Base-by-base conservation (phyloP, 768 basidiomycete genomes). In the Tricholoma flavovirens region DNA sequence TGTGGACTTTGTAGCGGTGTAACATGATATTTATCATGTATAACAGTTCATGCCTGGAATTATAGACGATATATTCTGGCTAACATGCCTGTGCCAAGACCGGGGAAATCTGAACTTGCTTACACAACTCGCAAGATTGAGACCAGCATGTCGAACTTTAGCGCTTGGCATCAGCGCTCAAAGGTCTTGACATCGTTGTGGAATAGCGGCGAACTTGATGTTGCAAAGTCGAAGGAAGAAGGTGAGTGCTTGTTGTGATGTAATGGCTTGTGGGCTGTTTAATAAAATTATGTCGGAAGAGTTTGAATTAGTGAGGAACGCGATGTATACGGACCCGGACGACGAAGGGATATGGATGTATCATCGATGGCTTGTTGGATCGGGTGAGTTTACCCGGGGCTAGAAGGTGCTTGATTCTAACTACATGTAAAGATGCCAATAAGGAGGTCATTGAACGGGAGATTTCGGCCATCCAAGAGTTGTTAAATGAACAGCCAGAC, bases 321-420 rank as follows among this genome's bases (percentile, higher is more conserved):
- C 96, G 1, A 83, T 98, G 75, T 99, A 94, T 71, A 97, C 95
- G 0, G 95, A 98, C 65, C 97, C 97, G 3, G 83, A 85, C 45
- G 96, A 98, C 69, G 96, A 98, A 69, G 93, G 92, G 58, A 93
- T 91, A 0, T 99, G 97, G 97, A 83, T 99, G 56, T 99, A 98
- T 69, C 97, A 98, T 65, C 83, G 94, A n/a, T 98, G 96, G 94
- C 78, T 99, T 2, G 81, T 98, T 52, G 93, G 92, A 7, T 70
- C 81, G 59, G 87, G 94, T 87, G 64, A 57, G 78, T 60, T 33
- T 36, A 15, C 5, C 2, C 15, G 21, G n/a, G 19, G 26, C 2
- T n/a, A 40, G 12, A n/a, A 35, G 19, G 19, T 40, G 19, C 10
- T 21, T 15, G 50, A 49, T 33, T 61, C 45, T 60, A n/a, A 21